A percentile compares a stretch with the other conserved stretches of the same genome.
phyloP scores from a whole-genome alignment of 2,329 filamentous ascomycete species.

The Bipolaris bicolor region DNA sequence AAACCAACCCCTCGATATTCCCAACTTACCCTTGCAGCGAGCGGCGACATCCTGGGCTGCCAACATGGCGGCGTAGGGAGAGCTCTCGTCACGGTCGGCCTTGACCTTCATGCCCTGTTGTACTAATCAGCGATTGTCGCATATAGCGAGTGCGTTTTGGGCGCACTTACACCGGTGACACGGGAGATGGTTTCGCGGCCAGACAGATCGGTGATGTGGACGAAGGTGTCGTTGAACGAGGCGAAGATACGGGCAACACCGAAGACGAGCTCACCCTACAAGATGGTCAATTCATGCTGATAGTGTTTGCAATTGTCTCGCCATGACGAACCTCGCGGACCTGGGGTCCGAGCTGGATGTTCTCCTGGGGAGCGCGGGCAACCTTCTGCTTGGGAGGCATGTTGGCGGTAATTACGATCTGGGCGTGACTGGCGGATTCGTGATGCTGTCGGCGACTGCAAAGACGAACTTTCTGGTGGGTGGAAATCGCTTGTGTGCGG shows the following conservation, averaged over 20 bases:
- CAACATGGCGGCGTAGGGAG: constrained; percentile 99
- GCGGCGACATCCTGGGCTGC: constrained; percentile 91
- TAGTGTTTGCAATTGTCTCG: constrained; percentile 5
- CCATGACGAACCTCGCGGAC: constrained; percentile 74
- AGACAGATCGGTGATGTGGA: constrained; percentile 98
- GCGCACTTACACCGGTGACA: constrained; percentile 82
- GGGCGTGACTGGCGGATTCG: constrained; percentile 36
- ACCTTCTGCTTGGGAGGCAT: constrained; percentile 93
- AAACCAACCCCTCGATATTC: background rate
- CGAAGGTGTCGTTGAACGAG: constrained; percentile 70
- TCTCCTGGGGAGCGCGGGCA: constrained; percentile 83
- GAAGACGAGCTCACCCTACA: constrained; percentile 89
- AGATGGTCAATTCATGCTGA: constrained; percentile 26
- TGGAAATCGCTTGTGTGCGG: constrained; percentile 23
- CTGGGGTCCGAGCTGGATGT: constrained; percentile 91
- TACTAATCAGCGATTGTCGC: constrained; percentile 9
- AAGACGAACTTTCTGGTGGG: constrained; percentile 27
- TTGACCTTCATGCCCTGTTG: constrained; percentile 89
- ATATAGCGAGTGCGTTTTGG: background rate
- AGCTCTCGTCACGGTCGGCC: constrained; percentile 93
- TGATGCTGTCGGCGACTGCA: constrained; percentile 30
- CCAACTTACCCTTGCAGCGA: constrained; percentile 69
- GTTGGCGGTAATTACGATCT: constrained; percentile 40
- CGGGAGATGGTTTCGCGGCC: constrained; percentile 99
- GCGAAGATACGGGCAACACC: constrained; percentile 98